Evolutionary conservation across 371 early-diverging fungal species (phyloP).

Genomic region (Rhizopus sp.): DNA sequence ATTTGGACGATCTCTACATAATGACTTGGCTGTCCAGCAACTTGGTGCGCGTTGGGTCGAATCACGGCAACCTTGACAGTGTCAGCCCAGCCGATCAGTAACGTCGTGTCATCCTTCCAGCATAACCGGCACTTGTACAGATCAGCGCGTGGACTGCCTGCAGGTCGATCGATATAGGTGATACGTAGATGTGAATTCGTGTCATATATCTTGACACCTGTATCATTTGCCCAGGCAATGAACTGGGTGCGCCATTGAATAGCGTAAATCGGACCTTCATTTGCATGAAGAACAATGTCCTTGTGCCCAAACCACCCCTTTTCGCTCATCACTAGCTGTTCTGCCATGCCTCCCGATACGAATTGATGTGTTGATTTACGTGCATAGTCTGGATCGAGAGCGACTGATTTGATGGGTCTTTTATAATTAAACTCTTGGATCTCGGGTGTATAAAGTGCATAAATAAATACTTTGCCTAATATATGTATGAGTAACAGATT

Average conservation of each 20-base stretch:
- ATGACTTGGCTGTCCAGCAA: conserved; percentile 55
- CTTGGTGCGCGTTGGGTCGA: conserved; percentile 41
- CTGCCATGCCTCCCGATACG: conserved; percentile 91
- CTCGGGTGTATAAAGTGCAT: conserved; percentile 70
- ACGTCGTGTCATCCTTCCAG: conserved; percentile 78
- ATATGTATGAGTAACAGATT: not conserved
- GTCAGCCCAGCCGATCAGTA: conserved; percentile 95
- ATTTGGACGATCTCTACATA: conserved; percentile 80
- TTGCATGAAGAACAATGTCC: conserved; percentile 78
- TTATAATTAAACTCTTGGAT: conserved; percentile 68
- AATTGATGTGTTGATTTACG: conserved; percentile 74
- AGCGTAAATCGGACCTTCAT: conserved; percentile 87
- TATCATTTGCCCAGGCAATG: conserved; percentile 94
- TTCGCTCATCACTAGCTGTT: conserved; percentile 80
- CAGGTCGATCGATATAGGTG: conserved; percentile 82
- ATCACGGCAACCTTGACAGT: conserved; percentile 83
- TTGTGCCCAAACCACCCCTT: conserved; percentile 68
- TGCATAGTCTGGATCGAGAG: conserved; percentile 86
- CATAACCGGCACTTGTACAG: conserved; percentile 82
- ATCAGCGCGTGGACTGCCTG: conserved; percentile 82
- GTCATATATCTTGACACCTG: conserved; percentile 86
- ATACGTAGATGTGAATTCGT: conserved; percentile 69
- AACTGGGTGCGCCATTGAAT: conserved; percentile 82
- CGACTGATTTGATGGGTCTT: conserved; percentile 88
- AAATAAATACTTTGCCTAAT: conserved; percentile 75